Conservation (phyloP, 2,329 filamentous ascomycete genomes). For the Amauroascus verrucosus region DNA sequence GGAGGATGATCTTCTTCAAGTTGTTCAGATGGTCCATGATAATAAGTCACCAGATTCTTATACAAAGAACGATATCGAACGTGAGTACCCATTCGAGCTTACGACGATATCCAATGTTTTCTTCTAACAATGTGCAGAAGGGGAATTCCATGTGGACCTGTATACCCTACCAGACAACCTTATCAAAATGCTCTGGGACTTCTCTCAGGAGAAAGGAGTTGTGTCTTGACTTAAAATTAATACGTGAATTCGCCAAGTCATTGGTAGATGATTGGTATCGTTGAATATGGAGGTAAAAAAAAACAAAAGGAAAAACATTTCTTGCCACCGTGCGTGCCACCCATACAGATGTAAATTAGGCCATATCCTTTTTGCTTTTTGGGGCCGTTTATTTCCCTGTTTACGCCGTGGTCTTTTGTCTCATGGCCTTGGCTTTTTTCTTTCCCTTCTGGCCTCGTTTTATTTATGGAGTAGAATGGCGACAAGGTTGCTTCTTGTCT, state of each 20-base stretch:
- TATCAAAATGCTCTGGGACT: slow-evolving; percentile 93
- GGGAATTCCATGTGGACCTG: slow-evolving; percentile 95
- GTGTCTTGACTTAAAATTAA: slow-evolving; percentile 18
- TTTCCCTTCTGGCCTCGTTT: background rate
- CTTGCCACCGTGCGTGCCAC: background rate
- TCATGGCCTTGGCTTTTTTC: background rate
- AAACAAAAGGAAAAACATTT: background rate
- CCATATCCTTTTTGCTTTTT: slow-evolving; percentile 6
- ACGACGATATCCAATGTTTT: background rate
- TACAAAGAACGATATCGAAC: slow-evolving; percentile 92
- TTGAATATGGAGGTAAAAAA: background rate
- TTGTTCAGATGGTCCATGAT: slow-evolving; percentile 97
- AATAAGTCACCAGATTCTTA: slow-evolving; percentile 91
- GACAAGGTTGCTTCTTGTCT: background rate
- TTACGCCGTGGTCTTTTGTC: background rate
- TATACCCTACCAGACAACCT: slow-evolving; percentile 89
- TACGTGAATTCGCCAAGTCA: background rate
- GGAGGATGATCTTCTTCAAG: slow-evolving; percentile 86
- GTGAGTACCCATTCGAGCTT: slow-evolving; percentile 45
- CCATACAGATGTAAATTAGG: slow-evolving; percentile 8
- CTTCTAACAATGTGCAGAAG: slow-evolving; percentile 46
- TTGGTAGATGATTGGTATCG: background rate
- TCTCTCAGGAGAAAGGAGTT: slow-evolving; percentile 45
- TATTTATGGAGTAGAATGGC: background rate
- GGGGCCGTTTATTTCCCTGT: background rate